Base-by-base conservation (phyloP, 169 alveolate species). In the Perkinsus marinus region DNA sequence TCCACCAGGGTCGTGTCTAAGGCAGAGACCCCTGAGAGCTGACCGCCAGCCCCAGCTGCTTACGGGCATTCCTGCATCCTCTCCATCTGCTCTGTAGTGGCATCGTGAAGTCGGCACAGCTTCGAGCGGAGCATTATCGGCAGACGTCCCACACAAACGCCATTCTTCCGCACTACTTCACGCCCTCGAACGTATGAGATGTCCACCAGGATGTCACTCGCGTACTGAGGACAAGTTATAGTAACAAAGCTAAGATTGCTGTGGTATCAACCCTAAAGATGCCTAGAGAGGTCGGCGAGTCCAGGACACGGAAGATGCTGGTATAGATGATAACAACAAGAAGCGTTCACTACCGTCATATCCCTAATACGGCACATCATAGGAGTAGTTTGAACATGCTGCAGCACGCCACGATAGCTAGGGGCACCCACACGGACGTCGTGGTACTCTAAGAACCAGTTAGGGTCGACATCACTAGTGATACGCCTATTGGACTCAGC, bases 41-140 rank as follows among this genome's bases (percentile, higher is more conserved):
- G 26, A 5, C 79, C 79, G 26, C 96, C 95, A 37, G 94, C 97
- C 39, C n/a, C n/a, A n/a, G n/a, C n/a, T n/a, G n/a, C n/a, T n/a
- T 92, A 91, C 2, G 98, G 97, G 90, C 98, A 96, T 92, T 97
- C 98, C 16, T 96, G 95, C 90, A 96, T 89, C 0, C 93, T 91
- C 39, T 96, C 94, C 90, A 97, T 93, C 89, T 96, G 97, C 57
- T 95, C 94, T 39, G 91, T 90, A 89, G 93, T 92, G 91, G 96
- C 97, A 0, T 95, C 96, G 69, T 94, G 94, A 38, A 96, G 94
- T 46, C 90, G 95, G 95, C 99, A 97, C 92, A 96, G 96, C 93
- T 95, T 93, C 93, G 99, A 96, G 41, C 99, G 97, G 91, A 99
- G 95, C 99, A 99, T 99, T 43, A 99, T 98, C 0, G 99, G 99